Evolutionary conservation across 2,329 filamentous ascomycete genomes (phyloP).

Genomic region (Daldinia eschscholtzii): DNA sequence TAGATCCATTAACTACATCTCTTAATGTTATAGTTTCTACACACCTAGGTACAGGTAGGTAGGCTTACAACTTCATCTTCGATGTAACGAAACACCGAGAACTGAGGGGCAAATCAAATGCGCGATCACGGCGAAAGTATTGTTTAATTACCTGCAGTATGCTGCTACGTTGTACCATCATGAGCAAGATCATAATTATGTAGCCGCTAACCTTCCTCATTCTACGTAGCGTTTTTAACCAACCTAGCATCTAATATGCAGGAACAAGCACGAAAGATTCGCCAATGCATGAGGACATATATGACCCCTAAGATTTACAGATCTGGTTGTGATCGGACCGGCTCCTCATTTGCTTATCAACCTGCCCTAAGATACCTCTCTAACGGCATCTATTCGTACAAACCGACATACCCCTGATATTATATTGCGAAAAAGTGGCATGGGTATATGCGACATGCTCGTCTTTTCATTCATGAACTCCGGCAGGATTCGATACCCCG

Average conservation of each 20-base stretch:
- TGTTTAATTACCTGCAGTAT: constrained; percentile 16
- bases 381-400: not conserved
- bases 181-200: not conserved
- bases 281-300: not conserved
- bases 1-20: too few species aligned
- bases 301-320: not conserved
- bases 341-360: constrained; percentile 21
- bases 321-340: constrained; percentile 38
- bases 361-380: not conserved
- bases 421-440: not conserved
- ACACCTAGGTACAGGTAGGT: not conserved
- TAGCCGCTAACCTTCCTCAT: constrained; percentile 33
- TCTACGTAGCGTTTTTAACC: constrained; percentile 11
- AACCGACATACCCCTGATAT: not conserved
- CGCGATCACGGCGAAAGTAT: constrained; percentile 2
- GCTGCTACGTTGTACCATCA: constrained; percentile 32
- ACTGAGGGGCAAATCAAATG: constrained; percentile 11
- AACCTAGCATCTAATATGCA: constrained; percentile 17
- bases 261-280: constrained; percentile 24
- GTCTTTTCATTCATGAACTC: not conserved
- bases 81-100: constrained; percentile 6
- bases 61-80: not conserved
- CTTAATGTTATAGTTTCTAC: not conserved
- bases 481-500: constrained; percentile 35
- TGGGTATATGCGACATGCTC: not conserved